Evolutionary conservation across 352 stramenopile species (phyloP), one percentile per base, ranked within the genome.

Genomic region (Globisporangium echinulatum): DNA sequence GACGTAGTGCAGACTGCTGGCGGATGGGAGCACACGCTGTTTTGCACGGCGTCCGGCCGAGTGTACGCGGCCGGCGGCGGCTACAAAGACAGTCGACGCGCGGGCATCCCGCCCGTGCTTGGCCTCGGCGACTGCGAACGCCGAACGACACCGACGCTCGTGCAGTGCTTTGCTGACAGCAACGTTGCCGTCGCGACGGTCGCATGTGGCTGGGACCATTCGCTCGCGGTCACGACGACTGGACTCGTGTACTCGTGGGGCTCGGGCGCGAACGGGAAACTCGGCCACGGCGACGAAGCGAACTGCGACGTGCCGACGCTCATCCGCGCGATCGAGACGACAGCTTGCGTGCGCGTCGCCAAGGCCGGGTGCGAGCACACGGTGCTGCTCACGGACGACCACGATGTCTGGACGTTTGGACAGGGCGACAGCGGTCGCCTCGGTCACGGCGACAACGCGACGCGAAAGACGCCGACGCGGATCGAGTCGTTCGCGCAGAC

Each of bases 291-390:
- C 0, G 82, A 92, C 49, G 83, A 94, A 80, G 82, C 91, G 47
- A 92, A 75, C 47, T 84, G 78, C 40, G 79, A 88, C 13, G 58
- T 82, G 0, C 85, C 85, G 0, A 90, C 68, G 0, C 39, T 83
- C 7, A 69, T 94, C 13, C 68, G 64, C 39, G 64, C 49, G 7
- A 71, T 93, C 50, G 59, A 69, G 0, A 70, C 68, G 13, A 88
- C 85, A 63, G 25, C 25, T 25, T 44, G 58, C 3, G 70, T 93
- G 4, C 77, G 76, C 43, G 75, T 91, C 42, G 84, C 77, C 7
- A 89, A 90, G 69, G 85, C 82, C 39, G 85, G 85, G 4, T 94
- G 85, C 50, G 85, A 94, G 40, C 85, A 94, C 38, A 89, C 85
- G 0, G 72, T 88, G 0, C 64, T 85, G 2, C 63, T 89, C 40